A percentile compares a stretch with the other conserved stretches of the same genome.
Conservation (phyloP, 2,329 filamentous ascomycete species). For the Bisporella sp. region DNA sequence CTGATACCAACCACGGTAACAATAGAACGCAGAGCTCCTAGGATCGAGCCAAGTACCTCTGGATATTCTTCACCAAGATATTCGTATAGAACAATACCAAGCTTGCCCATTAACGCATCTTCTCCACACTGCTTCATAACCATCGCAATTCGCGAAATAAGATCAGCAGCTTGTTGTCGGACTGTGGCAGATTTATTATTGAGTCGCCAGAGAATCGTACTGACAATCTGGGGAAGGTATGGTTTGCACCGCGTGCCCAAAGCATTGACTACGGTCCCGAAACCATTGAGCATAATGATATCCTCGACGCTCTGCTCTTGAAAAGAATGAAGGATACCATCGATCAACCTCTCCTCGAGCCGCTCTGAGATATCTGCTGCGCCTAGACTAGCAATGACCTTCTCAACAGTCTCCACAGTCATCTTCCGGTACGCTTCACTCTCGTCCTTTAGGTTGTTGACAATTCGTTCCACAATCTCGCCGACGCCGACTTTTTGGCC, state of each 20-base stretch:
- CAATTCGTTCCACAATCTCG: slow-evolving; percentile 89
- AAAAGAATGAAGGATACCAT: slow-evolving; percentile 93
- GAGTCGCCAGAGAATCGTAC: slow-evolving; percentile 89
- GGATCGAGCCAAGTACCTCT: slow-evolving; percentile 91
- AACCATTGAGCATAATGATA: slow-evolving; percentile 92
- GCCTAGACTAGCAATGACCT: slow-evolving; percentile 86
- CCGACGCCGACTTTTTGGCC: slow-evolving; percentile 96
- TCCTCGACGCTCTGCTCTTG: slow-evolving; percentile 98
- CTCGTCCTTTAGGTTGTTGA: slow-evolving; percentile 95
- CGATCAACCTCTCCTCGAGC: slow-evolving; percentile 87
- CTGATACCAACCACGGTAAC: slow-evolving; percentile 97
- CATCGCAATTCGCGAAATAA: slow-evolving; percentile 94
- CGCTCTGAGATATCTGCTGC: slow-evolving; percentile 91
- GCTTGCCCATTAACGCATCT: slow-evolving; percentile 90
- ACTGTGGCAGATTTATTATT: slow-evolving; percentile 98
- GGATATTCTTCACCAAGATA: slow-evolving; percentile 98
- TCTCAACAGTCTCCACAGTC: slow-evolving; percentile 97
- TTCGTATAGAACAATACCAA: slow-evolving; percentile 92
- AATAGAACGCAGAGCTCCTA: slow-evolving; percentile 90
- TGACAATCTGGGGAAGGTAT: slow-evolving; percentile 94
- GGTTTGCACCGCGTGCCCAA: slow-evolving; percentile 90
- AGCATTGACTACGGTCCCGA: slow-evolving; percentile 94
- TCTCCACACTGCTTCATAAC: slow-evolving; percentile 99
- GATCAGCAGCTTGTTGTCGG: slow-evolving; percentile 90
- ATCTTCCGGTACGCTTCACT: slow-evolving; percentile 98